Evolutionary conservation across 345 rosid genomes (phyloP).

Genomic region (Lepidium didymum): DNA sequence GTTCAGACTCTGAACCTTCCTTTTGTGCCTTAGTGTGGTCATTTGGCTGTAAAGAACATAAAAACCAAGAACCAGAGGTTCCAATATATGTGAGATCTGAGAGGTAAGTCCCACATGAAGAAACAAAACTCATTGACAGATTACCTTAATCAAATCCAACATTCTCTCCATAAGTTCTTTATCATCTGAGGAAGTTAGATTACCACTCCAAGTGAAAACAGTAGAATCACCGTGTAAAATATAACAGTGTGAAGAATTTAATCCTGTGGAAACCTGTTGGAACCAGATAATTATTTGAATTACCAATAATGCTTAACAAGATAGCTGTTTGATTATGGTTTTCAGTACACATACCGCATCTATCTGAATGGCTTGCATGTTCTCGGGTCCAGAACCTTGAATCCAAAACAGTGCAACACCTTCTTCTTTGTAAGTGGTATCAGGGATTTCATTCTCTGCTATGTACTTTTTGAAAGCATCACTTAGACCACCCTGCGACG

Average conservation of each 20-base stretch:
- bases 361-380: slow-evolving; percentile 98
- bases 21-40: slow-evolving; percentile 70
- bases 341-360: slow-evolving; percentile 53
- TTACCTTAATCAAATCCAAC: slow-evolving; percentile 94
- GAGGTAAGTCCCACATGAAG: neutral
- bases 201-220: slow-evolving; percentile 91
- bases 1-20: slow-evolving; percentile 92
- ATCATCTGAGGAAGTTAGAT: slow-evolving; percentile 64
- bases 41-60: slow-evolving; percentile 63
- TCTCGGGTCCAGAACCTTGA: slow-evolving; percentile 98
- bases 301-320: neutral
- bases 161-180: slow-evolving; percentile 87
- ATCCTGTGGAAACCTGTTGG: slow-evolving; percentile 69
- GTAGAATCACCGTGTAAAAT: slow-evolving; percentile 74
- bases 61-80: slow-evolving; percentile 13
- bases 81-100: neutral
- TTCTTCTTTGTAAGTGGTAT: slow-evolving; percentile 69
- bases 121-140: neutral
- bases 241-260: slow-evolving; percentile 90
- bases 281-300: neutral
- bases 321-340: neutral
- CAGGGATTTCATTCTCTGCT: slow-evolving; percentile 68
- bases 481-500: slow-evolving; percentile 81
- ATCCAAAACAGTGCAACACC: slow-evolving; percentile 79
- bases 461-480: slow-evolving; percentile 72